These are phyloP conservation scores for Rhizopogon parksii DNA, from an alignment of 1,284 basidiomycete species.

Conservation along the genomic window DNA sequence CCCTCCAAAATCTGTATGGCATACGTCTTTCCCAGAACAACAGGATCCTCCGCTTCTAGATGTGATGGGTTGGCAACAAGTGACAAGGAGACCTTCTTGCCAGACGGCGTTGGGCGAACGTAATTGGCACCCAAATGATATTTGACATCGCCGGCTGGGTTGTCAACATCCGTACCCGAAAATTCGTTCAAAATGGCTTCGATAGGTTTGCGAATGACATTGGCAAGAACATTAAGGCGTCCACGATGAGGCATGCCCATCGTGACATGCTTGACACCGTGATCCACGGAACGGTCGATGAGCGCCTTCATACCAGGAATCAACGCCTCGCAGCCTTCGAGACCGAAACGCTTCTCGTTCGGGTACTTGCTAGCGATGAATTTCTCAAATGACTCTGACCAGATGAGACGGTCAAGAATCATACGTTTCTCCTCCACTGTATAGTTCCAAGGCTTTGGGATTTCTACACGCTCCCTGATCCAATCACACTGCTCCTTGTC, in stretches of 20 bases:
- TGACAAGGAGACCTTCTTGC: slow-evolving; percentile 96
- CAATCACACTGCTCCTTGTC: slow-evolving; percentile 99
- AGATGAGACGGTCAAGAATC: slow-evolving; percentile 98
- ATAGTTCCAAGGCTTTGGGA: slow-evolving; percentile 98
- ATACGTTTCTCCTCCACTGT: slow-evolving; percentile 97
- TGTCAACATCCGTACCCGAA: slow-evolving; percentile 68
- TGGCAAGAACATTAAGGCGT: slow-evolving; percentile 94
- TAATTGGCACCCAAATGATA: slow-evolving; percentile 99
- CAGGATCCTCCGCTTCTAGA: slow-evolving; percentile 94
- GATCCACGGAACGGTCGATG: slow-evolving; percentile 96
- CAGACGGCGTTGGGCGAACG: slow-evolving; percentile 94
- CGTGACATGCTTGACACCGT: slow-evolving; percentile 92
- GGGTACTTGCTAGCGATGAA: slow-evolving; percentile 99
- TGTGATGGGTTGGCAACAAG: slow-evolving; percentile 99
- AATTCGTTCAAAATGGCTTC: slow-evolving; percentile 99
- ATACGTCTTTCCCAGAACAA: slow-evolving; percentile 96
- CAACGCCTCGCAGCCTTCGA: slow-evolving; percentile 96
- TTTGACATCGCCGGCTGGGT: slow-evolving; percentile 95
- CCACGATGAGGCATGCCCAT: slow-evolving; percentile 99
- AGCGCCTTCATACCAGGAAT: slow-evolving; percentile 99
- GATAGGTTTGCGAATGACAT: slow-evolving; percentile 97
- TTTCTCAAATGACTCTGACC: slow-evolving; percentile 99
- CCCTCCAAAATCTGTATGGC: slow-evolving; percentile 94
- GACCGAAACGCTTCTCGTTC: slow-evolving; percentile 99
- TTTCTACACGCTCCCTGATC: slow-evolving; percentile 96